Base-by-base conservation (phyloP, 2,329 filamentous ascomycete species). In the Ophiostoma quercus region DNA sequence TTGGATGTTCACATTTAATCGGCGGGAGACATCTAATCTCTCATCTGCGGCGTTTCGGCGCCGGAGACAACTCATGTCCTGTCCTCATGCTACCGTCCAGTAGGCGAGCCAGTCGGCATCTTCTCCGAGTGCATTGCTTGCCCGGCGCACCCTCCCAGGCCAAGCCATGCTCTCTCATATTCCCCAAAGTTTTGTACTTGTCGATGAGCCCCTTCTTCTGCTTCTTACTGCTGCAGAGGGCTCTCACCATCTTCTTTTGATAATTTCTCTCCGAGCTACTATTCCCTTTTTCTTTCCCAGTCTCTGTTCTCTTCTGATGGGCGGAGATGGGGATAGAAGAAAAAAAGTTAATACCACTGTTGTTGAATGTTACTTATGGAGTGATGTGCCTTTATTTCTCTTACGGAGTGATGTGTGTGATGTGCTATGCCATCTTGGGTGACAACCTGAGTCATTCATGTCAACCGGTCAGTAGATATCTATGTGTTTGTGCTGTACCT, bases 261-360 rank as follows among this genome's bases (percentile, higher is more conserved):
- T 47, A 47, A 19, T 47, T 32, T 62, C 25, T 62, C 57, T 62
- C 22, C 22, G 57, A 62, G 25, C 22, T 62, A 62, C 22, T 32
- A n/a, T 62, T 32, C 57, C 25, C 57, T 62, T 62, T 62, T 32
- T 8, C 25, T 62, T 57, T 57, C 51, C 12, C 12, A 19, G 12
- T 6, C 57, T 25, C 2, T 62, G 25, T 62, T 62, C 1, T 62
- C 12, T 62, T 7, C 6, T 62, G 25, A 7, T 11, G 12, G 12
- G 57, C 8, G n/a, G 19, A 11, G 32, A 19, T 22, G 14, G 34
- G 62, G 62, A 14, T 19, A 14, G 34, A 63, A 9, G 8, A 65
- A 14, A 39, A 41, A 65, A 41, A 65, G 62, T 65, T 65, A 65
- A 65, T 65, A 65, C 62, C 62, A 65, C 62, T 41, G 62, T 65